phyloP scores from a whole-genome alignment of 768 basidiomycete species.

The Phaeotremella fagi region DNA sequence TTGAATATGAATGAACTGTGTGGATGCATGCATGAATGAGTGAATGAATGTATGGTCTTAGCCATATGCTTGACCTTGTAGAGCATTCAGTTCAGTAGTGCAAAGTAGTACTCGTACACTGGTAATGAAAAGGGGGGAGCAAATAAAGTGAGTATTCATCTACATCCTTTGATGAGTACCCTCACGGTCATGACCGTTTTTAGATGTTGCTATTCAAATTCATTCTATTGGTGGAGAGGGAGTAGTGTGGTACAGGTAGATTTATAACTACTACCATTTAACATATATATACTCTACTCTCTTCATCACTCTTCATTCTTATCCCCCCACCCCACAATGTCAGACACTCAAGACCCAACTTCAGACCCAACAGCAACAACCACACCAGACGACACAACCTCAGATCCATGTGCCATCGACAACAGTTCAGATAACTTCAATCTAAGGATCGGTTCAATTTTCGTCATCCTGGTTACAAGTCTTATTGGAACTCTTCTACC shows the following conservation, averaged over 20 bases:
- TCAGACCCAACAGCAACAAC: constrained; percentile 3
- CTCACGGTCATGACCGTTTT: not conserved
- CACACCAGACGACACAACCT: not conserved
- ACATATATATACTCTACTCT: not conserved
- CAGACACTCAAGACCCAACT: not conserved
- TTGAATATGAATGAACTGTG: too few relatives aligned
- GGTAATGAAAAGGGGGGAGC: too few relatives aligned
- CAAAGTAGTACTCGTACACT: too few relatives aligned
- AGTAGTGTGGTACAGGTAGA: too few relatives aligned
- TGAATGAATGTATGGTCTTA: too few relatives aligned
- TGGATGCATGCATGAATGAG: too few relatives aligned
- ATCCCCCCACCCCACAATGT: not conserved
- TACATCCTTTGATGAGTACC: too few relatives aligned
- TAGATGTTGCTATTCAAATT: too few relatives aligned
- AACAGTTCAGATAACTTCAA: constrained; percentile 20
- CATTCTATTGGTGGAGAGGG: too few relatives aligned
- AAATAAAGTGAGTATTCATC: too few relatives aligned
- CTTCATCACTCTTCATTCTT: not conserved
- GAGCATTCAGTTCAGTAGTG: too few relatives aligned
- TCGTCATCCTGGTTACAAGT: constrained; percentile 44
- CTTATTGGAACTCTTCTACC: constrained; percentile 37
- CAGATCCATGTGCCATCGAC: constrained; percentile 36
- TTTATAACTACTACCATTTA: not conserved
- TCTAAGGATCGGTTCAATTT: constrained; percentile 44
- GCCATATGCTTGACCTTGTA: too few relatives aligned